Base-by-base conservation (phyloP, 148 eudicot species). In the Vaccinium darrowii region DNA sequence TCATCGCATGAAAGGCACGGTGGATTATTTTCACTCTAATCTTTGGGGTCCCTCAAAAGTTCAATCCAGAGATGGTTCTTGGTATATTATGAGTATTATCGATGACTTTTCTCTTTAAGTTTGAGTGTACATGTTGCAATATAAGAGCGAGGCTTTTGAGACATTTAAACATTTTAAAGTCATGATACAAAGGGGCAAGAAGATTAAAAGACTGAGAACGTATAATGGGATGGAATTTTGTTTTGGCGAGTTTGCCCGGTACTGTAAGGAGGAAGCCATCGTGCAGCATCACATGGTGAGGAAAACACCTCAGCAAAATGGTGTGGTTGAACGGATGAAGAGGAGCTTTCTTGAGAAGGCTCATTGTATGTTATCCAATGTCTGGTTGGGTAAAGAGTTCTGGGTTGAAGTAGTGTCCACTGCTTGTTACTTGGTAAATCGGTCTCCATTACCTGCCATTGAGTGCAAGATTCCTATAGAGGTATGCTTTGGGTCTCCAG, bases 291-390 rank as follows among this genome's bases (percentile, higher is more conserved):
- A 30, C 49, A 72, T 27, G 33, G n/a, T 56, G 82, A 36, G 39
- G 39, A 36, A 2, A 36, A 78, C 60, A 8, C 60, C 60, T 16
- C 36, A 52, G n/a, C 3, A 78, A 62, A 62, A 62, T 62, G 39
- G 56, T 7, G 62, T 85, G 9, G 73, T 19, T 65, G 49, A 78
- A 85, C 13, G 19, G 11, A 85, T 81, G 84, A 84, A 76, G 7
- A 60, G 1, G 52, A 84, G 23, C 4, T 8, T 84, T 2, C 43
- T 84, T 2, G 47, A 76, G 25, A 84, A 36, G 43, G 73, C 81
- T 4, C 74, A 0, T 0, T 57, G 81, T 76, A 76, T 84, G 74
- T 47, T 49, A 13, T 58, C 43, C n/a, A 84, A 84, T 76, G 85
- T 14, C 0, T 11, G 73, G 2, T 36, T 85, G 50, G 14, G 6